Evolutionary conservation across 2,329 filamentous ascomycete genomes (phyloP).

Genomic region (Tolypocladium cylindrosporum): DNA sequence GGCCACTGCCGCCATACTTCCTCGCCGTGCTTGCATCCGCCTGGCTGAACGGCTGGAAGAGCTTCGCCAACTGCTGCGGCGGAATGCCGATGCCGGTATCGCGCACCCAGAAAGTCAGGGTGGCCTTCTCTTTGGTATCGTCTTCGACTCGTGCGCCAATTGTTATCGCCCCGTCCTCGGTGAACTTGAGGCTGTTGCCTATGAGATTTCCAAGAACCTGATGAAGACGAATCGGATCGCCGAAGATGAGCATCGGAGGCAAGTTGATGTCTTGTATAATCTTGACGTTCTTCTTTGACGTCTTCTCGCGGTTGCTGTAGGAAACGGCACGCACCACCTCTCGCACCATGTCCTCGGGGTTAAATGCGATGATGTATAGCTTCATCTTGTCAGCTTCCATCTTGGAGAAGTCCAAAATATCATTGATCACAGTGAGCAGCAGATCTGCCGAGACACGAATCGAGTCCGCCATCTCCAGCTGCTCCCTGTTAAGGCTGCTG

Average conservation of each 20-base stretch:
- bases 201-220: conserved; percentile 74
- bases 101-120: conserved; percentile 73
- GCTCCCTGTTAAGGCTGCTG: conserved; percentile 63
- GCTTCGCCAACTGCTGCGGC: conserved; percentile 67
- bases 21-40: conserved; percentile 83
- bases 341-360: conserved; percentile 55
- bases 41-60: conserved; percentile 89
- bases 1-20: conserved; percentile 84
- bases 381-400: conserved; percentile 85
- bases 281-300: conserved; percentile 50
- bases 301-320: conserved; percentile 55
- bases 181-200: conserved; percentile 91
- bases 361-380: conserved; percentile 62
- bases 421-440: conserved; percentile 85
- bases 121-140: conserved; percentile 60
- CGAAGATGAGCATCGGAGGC: conserved; percentile 62
- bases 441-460: conserved; percentile 81
- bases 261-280: conserved; percentile 62
- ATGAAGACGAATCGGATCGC: conserved; percentile 56
- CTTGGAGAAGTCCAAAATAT: conserved; percentile 92
- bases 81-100: conserved; percentile 91
- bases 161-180: conserved; percentile 74
- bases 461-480: conserved; percentile 78
- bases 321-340: conserved; percentile 57
- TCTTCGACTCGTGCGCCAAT: conserved; percentile 65